Evolutionary conservation across 2,329 filamentous ascomycete species (phyloP), one percentile per base, ranked within the genome.

Genomic region (Pseudogymnoascus verrucosus): DNA sequence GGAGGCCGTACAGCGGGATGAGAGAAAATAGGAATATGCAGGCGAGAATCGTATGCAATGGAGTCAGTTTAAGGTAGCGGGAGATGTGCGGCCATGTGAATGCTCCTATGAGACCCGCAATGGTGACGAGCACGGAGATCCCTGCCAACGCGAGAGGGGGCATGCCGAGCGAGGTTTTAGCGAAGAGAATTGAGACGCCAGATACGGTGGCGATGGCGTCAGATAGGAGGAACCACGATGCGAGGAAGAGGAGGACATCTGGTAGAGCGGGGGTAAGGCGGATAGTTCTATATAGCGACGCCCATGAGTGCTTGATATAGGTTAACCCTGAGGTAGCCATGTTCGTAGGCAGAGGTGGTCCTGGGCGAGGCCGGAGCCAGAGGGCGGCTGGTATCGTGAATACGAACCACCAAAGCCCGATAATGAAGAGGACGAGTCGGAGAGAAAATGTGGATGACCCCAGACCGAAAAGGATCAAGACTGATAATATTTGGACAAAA

Each of bases 161-260:
- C 95, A 99, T 99, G 67, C 89, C 85, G 8, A 99, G 80, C 67
- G 92, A 86, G 0, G 93, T 98, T 77, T 98, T 98, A 42, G 93
- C 95, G 74, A 97, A 99, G 8, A 99, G 81, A 28, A 98, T 92
- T 0, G 95, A 95, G 0, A 95, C 98, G 12, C 92, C 93, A 36
- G 90, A 95, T 0, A 96, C 93, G 0, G 95, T 98, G 6, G 95
- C 95, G 67, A 98, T 92, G 44, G 90, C 92, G 71, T 99, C 95
- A 5, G 90, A 96, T 1, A 99, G 82, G 31, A 99, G 82, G 73
- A 99, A 97, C 95, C 95, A 99, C 5, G 91, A 92, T 2, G 83
- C 85, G 4, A 99, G 82, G 73, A 95, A 95, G 5, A 93, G 79
- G 28, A 90, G 78, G 28, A 93, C 87, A 69, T 95, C 90, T 61